These are phyloP conservation scores for Fagopyrum homotropicum DNA, from an alignment of 148 eudicot species.

Conservation along the genomic window DNA sequence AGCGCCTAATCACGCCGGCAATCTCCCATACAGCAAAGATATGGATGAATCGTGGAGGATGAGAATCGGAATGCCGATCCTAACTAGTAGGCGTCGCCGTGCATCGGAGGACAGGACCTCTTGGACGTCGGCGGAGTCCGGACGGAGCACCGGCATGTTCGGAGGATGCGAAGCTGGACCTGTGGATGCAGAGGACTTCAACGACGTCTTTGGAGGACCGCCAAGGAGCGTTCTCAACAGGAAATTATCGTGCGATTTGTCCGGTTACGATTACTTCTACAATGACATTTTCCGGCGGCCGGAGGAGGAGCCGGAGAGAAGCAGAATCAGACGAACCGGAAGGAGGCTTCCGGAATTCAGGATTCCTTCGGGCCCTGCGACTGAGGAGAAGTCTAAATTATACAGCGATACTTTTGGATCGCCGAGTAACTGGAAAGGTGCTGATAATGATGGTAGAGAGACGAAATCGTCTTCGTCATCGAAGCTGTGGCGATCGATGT, in stretches of 20 bases:
- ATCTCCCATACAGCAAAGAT: not conserved
- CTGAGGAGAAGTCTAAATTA: not conserved
- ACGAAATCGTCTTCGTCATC: not conserved
- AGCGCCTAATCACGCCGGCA: not conserved
- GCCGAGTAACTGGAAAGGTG: not conserved
- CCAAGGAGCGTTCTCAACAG: conserved; percentile 45
- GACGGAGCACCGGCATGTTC: not conserved
- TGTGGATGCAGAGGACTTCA: conserved; percentile 21
- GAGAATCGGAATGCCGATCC: conserved; percentile 7
- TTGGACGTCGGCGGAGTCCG: not conserved
- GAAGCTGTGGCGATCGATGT: conserved; percentile 4
- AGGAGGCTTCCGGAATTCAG: conserved; percentile 2
- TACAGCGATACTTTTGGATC: not conserved
- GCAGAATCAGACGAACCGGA: not conserved
- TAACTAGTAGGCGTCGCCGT: not conserved
- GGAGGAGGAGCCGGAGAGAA: conserved; percentile 4
- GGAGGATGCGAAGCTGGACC: not conserved
- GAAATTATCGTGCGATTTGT: conserved; percentile 30
- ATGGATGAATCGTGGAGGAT: conserved; percentile 8
- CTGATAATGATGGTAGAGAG: not conserved
- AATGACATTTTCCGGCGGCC: conserved; percentile 42
- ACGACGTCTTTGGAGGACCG: conserved; percentile 72
- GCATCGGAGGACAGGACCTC: not conserved
- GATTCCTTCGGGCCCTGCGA: not conserved
- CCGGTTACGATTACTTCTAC: conserved; percentile 30